Base-by-base conservation (phyloP, 129 eudicot genomes). In the Pseudognaphalium luteoalbum region DNA sequence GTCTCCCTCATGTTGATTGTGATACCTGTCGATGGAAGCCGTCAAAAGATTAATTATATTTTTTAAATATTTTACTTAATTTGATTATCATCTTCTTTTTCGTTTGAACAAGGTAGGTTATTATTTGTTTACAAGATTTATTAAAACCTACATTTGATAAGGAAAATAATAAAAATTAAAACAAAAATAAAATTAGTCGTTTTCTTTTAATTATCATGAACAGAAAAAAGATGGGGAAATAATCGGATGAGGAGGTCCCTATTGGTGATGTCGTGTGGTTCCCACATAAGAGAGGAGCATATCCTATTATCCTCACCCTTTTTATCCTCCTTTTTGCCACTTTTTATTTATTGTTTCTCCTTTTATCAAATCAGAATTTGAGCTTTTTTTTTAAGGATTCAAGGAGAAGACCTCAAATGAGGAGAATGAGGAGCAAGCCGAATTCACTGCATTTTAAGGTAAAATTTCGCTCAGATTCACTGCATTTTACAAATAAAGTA, bases 251-350 rank as follows among this genome's bases (percentile, higher is more conserved):
- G 79, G 78, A 71, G 80, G 78, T 28, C 78, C 74, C 74, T 28
- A 50, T 63, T 79, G 78, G 67, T 79, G 82, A 62, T 65, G 77
- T 78, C 57, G 34, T 71, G 58, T 62, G 78, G 78, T 16, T 62
- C 83, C 72, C 77, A 78, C 77, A 61, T 70, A 29, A 63, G 56
- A 63, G 56, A 56, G 39, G 78, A 77, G 72, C 83, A 79, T 79
- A 79, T 72, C 68, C 78, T 29, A 47, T 71, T 72, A 63, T 63
- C 72, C 73, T 76, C 81, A 16, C 30, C 81, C 68, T 67, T 67
- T 62, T 11, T 72, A 35, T 79, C 71, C 35, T 63, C 52, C 22
- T 4, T 58, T 58, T 71, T 71, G 14, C 17, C 1, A 33, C 47
- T 9, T 2, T 56, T 5, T 29, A 25, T 35, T 21, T 3, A 21